A percentile compares a stretch with the other conserved stretches of the same genome.
These are phyloP conservation scores for Giardia duodenalis DNA, from an alignment of 208 protist genomes.

Conservation along the genomic window DNA sequence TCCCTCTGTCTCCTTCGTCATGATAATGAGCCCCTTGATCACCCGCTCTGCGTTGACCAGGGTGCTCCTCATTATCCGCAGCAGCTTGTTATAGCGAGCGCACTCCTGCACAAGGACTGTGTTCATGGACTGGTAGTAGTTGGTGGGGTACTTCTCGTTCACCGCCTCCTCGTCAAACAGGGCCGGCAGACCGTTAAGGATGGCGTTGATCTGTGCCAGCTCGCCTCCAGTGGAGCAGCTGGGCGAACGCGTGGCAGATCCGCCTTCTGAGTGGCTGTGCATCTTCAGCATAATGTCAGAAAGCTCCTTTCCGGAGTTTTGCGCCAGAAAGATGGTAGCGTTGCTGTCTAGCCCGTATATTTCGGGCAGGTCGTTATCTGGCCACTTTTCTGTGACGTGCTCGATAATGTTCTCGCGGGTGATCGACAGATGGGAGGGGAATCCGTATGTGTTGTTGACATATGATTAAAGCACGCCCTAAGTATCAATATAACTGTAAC, in stretches of 20 bases:
- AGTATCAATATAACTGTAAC: no score
- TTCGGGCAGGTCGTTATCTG: slow-evolving; percentile 73
- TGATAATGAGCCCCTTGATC: slow-evolving; percentile 58
- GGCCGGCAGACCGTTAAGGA: slow-evolving; percentile 61
- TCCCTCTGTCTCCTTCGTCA: not conserved
- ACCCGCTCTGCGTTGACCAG: slow-evolving; percentile 75
- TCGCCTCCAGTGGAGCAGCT: not conserved
- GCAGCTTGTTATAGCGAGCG: slow-evolving; percentile 79
- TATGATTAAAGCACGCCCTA: slow-evolving; percentile 49
- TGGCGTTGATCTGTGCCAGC: not conserved
- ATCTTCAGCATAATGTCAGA: slow-evolving; percentile 53
- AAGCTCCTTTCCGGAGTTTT: slow-evolving; percentile 66
- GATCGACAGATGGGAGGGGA: slow-evolving; percentile 78
- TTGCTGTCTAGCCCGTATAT: slow-evolving; percentile 93
- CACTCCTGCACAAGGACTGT: slow-evolving; percentile 90
- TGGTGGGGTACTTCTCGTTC: slow-evolving; percentile 66
- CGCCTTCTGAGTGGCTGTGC: not conserved
- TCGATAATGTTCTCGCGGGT: not conserved
- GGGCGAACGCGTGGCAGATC: slow-evolving; percentile 40
- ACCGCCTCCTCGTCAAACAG: slow-evolving; percentile 38
- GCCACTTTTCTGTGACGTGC: slow-evolving; percentile 31
- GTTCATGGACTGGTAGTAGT: slow-evolving; percentile 89
- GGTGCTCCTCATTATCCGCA: slow-evolving; percentile 63
- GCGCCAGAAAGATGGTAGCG: slow-evolving; percentile 85
- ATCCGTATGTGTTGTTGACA: slow-evolving; percentile 62